These are phyloP conservation scores for Phytophthora pluvialis DNA, from an alignment of 352 stramenopile genomes.

Conservation along the genomic window DNA sequence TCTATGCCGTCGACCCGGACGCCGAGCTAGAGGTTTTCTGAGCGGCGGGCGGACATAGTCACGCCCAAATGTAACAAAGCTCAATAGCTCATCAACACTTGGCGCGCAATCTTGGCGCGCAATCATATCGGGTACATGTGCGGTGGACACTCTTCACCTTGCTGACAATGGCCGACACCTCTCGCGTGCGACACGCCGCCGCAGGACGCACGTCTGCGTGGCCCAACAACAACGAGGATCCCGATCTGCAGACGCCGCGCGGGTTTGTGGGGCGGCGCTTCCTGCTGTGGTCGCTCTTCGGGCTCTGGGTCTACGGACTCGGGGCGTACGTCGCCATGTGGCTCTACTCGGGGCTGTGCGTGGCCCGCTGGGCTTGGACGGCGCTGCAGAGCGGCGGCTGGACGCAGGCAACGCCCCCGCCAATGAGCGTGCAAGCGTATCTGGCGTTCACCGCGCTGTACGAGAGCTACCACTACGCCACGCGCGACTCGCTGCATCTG, in stretches of 20 bases:
- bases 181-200: slow-evolving; percentile 13
- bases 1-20: slow-evolving; percentile 76
- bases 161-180: slow-evolving; percentile 3
- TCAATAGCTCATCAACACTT: background rate
- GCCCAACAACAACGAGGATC: slow-evolving; percentile 34
- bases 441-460: slow-evolving; percentile 46
- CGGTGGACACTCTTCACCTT: too few relatives aligned
- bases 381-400: slow-evolving; percentile 16
- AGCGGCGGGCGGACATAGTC: too few relatives aligned
- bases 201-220: slow-evolving; percentile 15
- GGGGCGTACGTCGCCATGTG: slow-evolving; percentile 25
- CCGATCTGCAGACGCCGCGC: slow-evolving; percentile 25
- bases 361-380: slow-evolving; percentile 9
- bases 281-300: slow-evolving; percentile 33
- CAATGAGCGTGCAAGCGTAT: slow-evolving; percentile 33
- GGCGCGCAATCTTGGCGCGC: too few relatives aligned
- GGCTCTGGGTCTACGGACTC: slow-evolving; percentile 38
- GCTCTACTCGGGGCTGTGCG: slow-evolving; percentile 27
- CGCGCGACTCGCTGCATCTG: slow-evolving; percentile 32
- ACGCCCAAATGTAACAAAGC: background rate
- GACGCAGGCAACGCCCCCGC: slow-evolving; percentile 12
- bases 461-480: slow-evolving; percentile 47
- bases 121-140: too few relatives aligned
- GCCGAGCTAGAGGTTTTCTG: slow-evolving; percentile 66
- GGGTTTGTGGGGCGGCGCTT: slow-evolving; percentile 24